These are phyloP conservation scores for Inga leiocalycina DNA, from an alignment of 306 rosid genomes.

Conservation along the genomic window DNA sequence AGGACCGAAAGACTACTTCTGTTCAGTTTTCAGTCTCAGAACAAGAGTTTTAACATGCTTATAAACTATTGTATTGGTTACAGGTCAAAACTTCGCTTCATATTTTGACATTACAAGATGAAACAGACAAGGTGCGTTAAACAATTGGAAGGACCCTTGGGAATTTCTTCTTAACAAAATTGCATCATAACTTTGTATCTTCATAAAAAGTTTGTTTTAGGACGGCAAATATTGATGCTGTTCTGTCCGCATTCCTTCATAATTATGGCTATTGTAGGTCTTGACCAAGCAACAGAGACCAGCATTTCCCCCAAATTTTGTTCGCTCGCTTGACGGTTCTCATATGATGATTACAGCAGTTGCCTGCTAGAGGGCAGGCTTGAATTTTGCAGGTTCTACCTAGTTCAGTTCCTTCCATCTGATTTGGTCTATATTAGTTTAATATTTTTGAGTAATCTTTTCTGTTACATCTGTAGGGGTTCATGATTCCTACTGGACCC, in stretches of 20 bases:
- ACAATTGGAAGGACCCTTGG: not conserved
- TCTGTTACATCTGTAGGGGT: conserved; percentile 66
- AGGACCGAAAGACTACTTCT: not conserved
- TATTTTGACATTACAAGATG: conserved; percentile 67
- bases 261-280: conserved; percentile 57
- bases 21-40: conserved; percentile 6
- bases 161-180: not conserved
- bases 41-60: conserved; percentile 6
- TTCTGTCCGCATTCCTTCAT: not conserved
- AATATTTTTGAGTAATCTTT: conserved; percentile 10
- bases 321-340: conserved; percentile 96
- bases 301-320: conserved; percentile 95
- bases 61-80: conserved; percentile 36
- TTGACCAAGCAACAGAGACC: conserved; percentile 79
- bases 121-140: conserved; percentile 76
- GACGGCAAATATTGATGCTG: not conserved
- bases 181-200: conserved; percentile 7
- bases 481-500: conserved; percentile 98
- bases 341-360: conserved; percentile 99
- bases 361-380: conserved; percentile 78
- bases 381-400: conserved; percentile 83
- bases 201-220: not conserved
- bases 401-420: conserved; percentile 20
- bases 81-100: conserved; percentile 97
- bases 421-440: not conserved